Evolutionary conservation across 2,329 filamentous ascomycete genomes (phyloP).

Genomic region (Penicillium capsulatum): DNA sequence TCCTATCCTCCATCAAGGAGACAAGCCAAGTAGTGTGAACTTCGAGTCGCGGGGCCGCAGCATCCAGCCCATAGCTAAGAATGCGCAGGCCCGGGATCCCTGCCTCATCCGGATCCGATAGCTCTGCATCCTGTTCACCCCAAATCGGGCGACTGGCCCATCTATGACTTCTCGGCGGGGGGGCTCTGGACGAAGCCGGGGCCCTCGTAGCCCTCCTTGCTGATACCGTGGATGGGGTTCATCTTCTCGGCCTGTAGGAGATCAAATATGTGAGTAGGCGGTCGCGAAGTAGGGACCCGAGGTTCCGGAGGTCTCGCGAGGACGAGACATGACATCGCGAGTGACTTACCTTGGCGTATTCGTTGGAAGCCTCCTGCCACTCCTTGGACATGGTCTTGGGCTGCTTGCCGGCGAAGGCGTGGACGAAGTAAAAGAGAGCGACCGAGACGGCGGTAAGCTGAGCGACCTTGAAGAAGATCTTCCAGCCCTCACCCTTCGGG

Average conservation of each 20-base stretch:
- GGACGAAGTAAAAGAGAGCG: constrained; percentile 67
- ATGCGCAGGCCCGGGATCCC: constrained; percentile 5
- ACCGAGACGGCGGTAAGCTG: constrained; percentile 64
- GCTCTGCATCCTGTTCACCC: constrained; percentile 24
- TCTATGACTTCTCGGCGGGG: constrained; percentile 39
- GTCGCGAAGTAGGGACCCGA: constrained; percentile 7
- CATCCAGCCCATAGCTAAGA: neutral
- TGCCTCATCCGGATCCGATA: constrained; percentile 13
- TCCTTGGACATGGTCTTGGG: constrained; percentile 93
- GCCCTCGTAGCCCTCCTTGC: constrained; percentile 72
- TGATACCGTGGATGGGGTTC: constrained; percentile 81
- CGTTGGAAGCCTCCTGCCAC: constrained; percentile 92
- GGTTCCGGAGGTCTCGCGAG: too few species aligned
- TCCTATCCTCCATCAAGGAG: constrained; percentile 11
- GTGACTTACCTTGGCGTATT: constrained; percentile 77
- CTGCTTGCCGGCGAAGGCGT: constrained; percentile 64
- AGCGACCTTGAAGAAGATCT: constrained; percentile 68
- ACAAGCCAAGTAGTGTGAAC: constrained; percentile 12
- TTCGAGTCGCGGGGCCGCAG: neutral
- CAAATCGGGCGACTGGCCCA: constrained; percentile 16
- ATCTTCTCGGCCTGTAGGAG: constrained; percentile 68
- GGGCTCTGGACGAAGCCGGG: constrained; percentile 70
- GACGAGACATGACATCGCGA: too few species aligned
- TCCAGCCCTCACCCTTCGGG: constrained; percentile 79
- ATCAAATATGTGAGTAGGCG: constrained; percentile 18